Evolutionary conservation across 495 filamentous ascomycete species (phyloP).

Genomic region (Trichoderma parareesei): DNA sequence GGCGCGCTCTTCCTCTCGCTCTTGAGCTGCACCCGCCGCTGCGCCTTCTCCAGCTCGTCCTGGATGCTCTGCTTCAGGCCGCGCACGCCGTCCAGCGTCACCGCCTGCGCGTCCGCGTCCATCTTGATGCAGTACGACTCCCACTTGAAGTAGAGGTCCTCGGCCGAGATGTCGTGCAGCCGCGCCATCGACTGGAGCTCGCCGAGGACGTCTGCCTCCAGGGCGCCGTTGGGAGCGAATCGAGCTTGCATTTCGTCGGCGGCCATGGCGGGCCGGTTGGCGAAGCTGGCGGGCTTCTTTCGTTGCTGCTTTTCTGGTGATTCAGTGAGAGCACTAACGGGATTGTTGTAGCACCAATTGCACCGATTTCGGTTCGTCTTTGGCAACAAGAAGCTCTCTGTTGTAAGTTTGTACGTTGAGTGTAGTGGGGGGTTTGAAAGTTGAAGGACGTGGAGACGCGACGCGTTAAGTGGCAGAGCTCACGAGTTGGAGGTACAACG

Average conservation of each 20-base stretch:
- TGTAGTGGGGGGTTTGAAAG: neutral
- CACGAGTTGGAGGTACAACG: neutral
- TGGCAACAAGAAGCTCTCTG: neutral
- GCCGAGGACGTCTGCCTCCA: slow-evolving; percentile 62
- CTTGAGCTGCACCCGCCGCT: slow-evolving; percentile 43
- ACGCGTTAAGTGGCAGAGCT: slow-evolving; percentile 8
- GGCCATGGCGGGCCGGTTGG: neutral
- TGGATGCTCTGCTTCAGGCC: slow-evolving; percentile 81
- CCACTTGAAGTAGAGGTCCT: slow-evolving; percentile 97
- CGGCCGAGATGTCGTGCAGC: slow-evolving; percentile 61
- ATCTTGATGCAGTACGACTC: slow-evolving; percentile 94
- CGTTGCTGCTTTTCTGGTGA: neutral
- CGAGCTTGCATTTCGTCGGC: slow-evolving; percentile 7
- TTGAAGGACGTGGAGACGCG: slow-evolving; percentile 1
- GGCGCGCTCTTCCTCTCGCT: slow-evolving; percentile 44
- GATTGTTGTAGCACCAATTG: neutral
- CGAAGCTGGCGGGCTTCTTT: no score
- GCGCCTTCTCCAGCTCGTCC: slow-evolving; percentile 65
- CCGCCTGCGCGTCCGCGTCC: slow-evolving; percentile 60
- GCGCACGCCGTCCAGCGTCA: slow-evolving; percentile 58
- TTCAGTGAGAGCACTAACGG: neutral
- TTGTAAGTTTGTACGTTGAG: neutral
- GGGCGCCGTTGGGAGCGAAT: slow-evolving; percentile 14
- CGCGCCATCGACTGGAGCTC: slow-evolving; percentile 81
- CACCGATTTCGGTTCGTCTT: neutral